Conservation (phyloP, 257 asterid genomes). For the Agastache rugosa region DNA sequence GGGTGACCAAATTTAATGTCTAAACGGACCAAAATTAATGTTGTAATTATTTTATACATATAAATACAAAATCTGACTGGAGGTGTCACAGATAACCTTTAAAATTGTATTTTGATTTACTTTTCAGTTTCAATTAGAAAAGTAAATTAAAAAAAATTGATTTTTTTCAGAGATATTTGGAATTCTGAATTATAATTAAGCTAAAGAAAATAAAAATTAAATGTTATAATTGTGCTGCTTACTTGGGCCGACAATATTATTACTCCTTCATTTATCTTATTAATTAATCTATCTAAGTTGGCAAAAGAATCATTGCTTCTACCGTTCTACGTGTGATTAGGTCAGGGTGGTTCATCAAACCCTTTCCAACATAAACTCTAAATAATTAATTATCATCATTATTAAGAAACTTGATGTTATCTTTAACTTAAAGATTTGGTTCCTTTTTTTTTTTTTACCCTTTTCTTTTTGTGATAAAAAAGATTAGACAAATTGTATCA, state of each 20-base stretch:
- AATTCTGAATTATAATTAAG: neutral
- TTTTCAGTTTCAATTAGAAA: neutral
- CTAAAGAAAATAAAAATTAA: neutral
- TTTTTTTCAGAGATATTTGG: neutral
- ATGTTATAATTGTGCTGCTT: neutral
- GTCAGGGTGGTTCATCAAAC: slow-evolving; percentile 29
- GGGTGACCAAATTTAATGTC: slow-evolving; percentile 9
- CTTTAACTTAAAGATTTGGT: slow-evolving; percentile 25
- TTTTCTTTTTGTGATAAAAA: neutral
- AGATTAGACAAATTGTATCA: neutral
- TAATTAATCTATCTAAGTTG: slow-evolving; percentile 22
- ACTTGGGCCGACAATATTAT: slow-evolving; percentile 28
- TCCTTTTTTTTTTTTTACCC: neutral
- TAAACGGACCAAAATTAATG: neutral
- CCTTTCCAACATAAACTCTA: slow-evolving; percentile 9
- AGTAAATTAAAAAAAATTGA: too few relatives aligned
- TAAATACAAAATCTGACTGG: neutral
- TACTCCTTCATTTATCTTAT: neutral
- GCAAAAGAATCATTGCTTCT: slow-evolving; percentile 24
- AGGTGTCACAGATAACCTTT: neutral
- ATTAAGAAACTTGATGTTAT: neutral
- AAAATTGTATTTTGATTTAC: neutral
- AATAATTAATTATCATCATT: neutral
- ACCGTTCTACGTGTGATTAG: slow-evolving; percentile 29
- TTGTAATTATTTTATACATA: neutral